These are phyloP conservation scores for Boletellus sp. DNA, from an alignment of 1,284 basidiomycete genomes.

Conservation along the genomic window DNA sequence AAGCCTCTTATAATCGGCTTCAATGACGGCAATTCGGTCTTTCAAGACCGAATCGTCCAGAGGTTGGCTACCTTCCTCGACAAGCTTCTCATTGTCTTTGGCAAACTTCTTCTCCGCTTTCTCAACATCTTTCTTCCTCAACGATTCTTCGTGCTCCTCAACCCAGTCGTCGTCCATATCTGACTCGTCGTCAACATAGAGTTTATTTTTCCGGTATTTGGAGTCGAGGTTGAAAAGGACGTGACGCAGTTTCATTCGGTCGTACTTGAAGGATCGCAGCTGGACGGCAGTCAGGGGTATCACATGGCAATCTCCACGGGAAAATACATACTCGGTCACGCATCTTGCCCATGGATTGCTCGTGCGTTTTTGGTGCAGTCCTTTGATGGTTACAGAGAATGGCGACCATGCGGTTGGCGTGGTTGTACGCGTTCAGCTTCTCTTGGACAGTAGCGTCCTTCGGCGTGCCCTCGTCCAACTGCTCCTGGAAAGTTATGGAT, in stretches of 20 bases:
- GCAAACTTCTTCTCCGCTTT: constrained; percentile 85
- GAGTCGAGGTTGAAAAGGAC: constrained; percentile 72
- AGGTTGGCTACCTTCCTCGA: constrained; percentile 63
- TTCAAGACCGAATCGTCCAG: constrained; percentile 61
- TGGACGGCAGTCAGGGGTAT: constrained; percentile 27
- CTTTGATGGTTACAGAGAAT: constrained; percentile 98
- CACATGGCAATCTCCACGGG: neutral
- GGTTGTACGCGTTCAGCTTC: constrained; percentile 93
- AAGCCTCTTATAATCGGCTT: constrained; percentile 75
- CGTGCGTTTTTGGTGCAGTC: constrained; percentile 86
- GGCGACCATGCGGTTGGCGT: constrained; percentile 92
- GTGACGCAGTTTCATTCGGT: constrained; percentile 88
- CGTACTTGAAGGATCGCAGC: constrained; percentile 84
- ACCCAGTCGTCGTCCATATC: constrained; percentile 94
- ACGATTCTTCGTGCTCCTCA: constrained; percentile 73
- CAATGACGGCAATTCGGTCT: constrained; percentile 66
- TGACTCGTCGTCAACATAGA: constrained; percentile 80
- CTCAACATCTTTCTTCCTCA: constrained; percentile 82
- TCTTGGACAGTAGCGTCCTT: constrained; percentile 78
- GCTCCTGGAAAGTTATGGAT: constrained; percentile 88
- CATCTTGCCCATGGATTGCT: constrained; percentile 90
- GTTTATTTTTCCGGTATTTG: constrained; percentile 80
- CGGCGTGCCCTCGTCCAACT: constrained; percentile 76
- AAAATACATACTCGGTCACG: constrained; percentile 68
- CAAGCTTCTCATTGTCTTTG: constrained; percentile 85